Conservation (phyloP, 2,329 filamentous ascomycete genomes). For the Fusarium sarcochroum region DNA sequence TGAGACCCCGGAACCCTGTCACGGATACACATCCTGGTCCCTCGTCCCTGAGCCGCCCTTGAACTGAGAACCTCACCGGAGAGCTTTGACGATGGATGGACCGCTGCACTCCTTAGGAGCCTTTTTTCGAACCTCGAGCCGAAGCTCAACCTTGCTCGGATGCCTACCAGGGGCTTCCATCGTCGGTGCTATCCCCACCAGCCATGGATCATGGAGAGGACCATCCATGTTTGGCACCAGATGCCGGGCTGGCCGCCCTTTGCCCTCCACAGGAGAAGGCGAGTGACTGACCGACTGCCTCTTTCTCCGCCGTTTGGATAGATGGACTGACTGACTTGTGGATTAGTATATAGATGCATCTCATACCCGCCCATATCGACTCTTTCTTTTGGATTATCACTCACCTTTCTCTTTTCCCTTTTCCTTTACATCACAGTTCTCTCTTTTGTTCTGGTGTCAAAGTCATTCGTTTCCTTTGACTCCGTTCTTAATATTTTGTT, state of each 20-base stretch:
- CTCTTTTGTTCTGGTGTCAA: slow-evolving; percentile 56
- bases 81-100: slow-evolving; percentile 42
- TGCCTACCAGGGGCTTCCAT: slow-evolving; percentile 35
- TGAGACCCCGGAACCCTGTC: slow-evolving; percentile 25
- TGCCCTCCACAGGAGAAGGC: slow-evolving; percentile 23
- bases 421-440: slow-evolving; percentile 41
- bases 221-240: slow-evolving; percentile 38
- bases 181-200: slow-evolving; percentile 40
- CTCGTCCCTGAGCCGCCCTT: slow-evolving; percentile 42
- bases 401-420: slow-evolving; percentile 48
- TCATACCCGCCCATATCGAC: slow-evolving; percentile 39
- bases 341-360: slow-evolving; percentile 50
- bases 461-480: slow-evolving; percentile 71
- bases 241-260: slow-evolving; percentile 43
- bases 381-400: slow-evolving; percentile 43
- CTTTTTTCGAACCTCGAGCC: slow-evolving; percentile 29
- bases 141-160: slow-evolving; percentile 26
- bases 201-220: slow-evolving; percentile 32
- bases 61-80: slow-evolving; percentile 43
- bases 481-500: slow-evolving; percentile 49
- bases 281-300: slow-evolving; percentile 5
- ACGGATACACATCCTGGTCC: slow-evolving; percentile 20
- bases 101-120: slow-evolving; percentile 37
- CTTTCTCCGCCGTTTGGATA: slow-evolving; percentile 9
- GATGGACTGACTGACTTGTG: slow-evolving; percentile 22